Evolutionary conservation across 441 rosid genomes (phyloP).

Genomic region (Hypseocharis bilobata): DNA sequence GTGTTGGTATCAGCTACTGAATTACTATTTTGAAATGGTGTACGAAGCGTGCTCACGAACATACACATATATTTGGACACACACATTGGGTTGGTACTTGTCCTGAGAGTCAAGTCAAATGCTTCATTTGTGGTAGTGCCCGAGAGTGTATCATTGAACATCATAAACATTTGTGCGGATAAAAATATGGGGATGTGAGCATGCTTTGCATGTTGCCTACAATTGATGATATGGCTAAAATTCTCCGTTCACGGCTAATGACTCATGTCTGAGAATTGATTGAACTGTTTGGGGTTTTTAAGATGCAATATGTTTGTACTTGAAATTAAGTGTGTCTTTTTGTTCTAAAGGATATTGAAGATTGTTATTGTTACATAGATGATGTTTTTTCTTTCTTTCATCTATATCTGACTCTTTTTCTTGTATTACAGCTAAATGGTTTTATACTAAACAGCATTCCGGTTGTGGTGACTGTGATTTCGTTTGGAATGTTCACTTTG

Average conservation of each 20-base stretch:
- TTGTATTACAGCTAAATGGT: slow-evolving; percentile 57
- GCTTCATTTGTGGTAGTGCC: background rate
- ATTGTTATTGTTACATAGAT: background rate
- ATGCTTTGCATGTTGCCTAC: background rate
- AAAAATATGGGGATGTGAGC: background rate
- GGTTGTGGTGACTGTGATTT: slow-evolving; percentile 78
- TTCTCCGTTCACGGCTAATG: background rate
- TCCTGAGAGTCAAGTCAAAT: background rate
- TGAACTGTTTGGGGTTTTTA: too few species aligned
- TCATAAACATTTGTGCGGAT: background rate
- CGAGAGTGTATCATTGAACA: background rate
- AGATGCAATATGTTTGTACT: too few species aligned
- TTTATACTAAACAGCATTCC: slow-evolving; percentile 85
- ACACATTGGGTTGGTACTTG: background rate
- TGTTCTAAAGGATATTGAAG: background rate
- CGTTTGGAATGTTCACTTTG: slow-evolving; percentile 88
- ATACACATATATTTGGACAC: too few species aligned
- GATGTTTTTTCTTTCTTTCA: background rate
- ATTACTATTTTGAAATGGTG: background rate
- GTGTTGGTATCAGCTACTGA: background rate
- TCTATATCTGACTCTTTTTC: slow-evolving; percentile 22
- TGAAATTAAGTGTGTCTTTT: too few species aligned
- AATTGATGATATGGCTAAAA: background rate
- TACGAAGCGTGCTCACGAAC: too few species aligned
- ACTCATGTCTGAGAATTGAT: background rate